A percentile compares a stretch with the other conserved stretches of the same genome.
Conservation (phyloP, 2,329 filamentous ascomycete genomes). For the Colletotrichum siamense region DNA sequence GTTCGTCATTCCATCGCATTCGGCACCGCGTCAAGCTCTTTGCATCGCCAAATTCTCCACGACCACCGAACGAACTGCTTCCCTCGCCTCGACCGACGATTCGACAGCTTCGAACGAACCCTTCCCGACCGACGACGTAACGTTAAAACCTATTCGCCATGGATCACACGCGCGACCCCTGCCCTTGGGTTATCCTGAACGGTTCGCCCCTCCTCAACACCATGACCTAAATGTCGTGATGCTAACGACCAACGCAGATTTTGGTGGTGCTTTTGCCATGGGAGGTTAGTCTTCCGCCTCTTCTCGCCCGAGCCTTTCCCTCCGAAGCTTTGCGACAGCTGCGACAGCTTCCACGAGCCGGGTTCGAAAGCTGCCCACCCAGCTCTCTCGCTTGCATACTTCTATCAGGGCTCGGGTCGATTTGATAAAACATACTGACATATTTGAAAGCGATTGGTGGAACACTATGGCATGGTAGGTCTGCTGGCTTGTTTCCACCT, state of each 20-base stretch:
- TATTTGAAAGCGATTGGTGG: slow-evolving; percentile 66
- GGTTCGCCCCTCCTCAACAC: background rate
- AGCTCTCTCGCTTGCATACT: background rate
- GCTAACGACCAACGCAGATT: slow-evolving; percentile 53
- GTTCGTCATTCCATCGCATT: background rate
- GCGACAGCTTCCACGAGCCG: background rate
- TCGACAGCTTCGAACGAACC: background rate
- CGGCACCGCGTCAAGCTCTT: background rate
- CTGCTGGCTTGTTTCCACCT: fast-evolving
- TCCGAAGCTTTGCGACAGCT: background rate
- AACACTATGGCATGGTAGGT: slow-evolving; percentile 84
- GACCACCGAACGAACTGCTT: background rate
- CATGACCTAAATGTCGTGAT: background rate
- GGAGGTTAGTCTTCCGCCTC: slow-evolving; percentile 53
- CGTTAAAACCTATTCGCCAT: slow-evolving; percentile 49
- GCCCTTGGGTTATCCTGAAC: slow-evolving; percentile 90
- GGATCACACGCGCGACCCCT: slow-evolving; percentile 97
- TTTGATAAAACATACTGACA: background rate
- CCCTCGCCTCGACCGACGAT: background rate
- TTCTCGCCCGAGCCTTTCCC: background rate
- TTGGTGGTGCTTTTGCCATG: slow-evolving; percentile 96
- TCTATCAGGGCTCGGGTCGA: background rate
- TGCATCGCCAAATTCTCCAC: background rate
- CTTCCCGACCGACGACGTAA: background rate
- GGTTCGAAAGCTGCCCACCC: background rate